Evolutionary conservation across 2,329 filamentous ascomycete species (phyloP), one percentile per base, ranked within the genome.

Genomic region (Ceratocystis variospora): DNA sequence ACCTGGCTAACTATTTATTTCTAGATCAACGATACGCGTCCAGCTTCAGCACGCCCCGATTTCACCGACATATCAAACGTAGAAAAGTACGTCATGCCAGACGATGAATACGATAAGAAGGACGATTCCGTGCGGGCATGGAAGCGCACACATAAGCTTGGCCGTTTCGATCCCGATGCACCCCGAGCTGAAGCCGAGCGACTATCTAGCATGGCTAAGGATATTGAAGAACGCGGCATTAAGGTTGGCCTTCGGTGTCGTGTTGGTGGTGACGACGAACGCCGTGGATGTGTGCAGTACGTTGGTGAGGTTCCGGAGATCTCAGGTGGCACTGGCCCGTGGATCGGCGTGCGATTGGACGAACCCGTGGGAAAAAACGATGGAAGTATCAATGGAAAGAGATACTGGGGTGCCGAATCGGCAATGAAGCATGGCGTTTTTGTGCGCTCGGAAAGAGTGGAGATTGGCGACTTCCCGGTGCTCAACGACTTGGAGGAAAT

Each of bases 71-170:
- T 88, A 57, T 87, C 88, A 55, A 81, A 84, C 8, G 90, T 96
- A 4, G 85, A 91, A 66, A 96, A 96, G 78, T 97, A 94, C 75
- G 84, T 88, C 69, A 88, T 99, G 81, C 89, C 91, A n/a, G 80
- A 83, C 64, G 82, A 87, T 62, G 88, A 92, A 73, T 99, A 99
- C 77, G 90, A 91, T 74, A 84, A 85, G 72, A 90, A 92, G 73
- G 80, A 85, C 55, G 90, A 96, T 76, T 93, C 88, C 2, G 94
- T 99, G 15, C 83, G 96, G 28, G 89, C 92, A 5, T 97, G 91
- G 91, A 99, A 99, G 78, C 93, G 89, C 77, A 79, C 85, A n/a
- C 87, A 96, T 75, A 92, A 95, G 74, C 83, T 97, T n/a, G 94
- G 94, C 63, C 89, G 94, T 45, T 99, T 99, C 76, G 90, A 97